Evolutionary conservation across 140 eudicot species (phyloP).

Genomic region (Erigeron philadelphicus): DNA sequence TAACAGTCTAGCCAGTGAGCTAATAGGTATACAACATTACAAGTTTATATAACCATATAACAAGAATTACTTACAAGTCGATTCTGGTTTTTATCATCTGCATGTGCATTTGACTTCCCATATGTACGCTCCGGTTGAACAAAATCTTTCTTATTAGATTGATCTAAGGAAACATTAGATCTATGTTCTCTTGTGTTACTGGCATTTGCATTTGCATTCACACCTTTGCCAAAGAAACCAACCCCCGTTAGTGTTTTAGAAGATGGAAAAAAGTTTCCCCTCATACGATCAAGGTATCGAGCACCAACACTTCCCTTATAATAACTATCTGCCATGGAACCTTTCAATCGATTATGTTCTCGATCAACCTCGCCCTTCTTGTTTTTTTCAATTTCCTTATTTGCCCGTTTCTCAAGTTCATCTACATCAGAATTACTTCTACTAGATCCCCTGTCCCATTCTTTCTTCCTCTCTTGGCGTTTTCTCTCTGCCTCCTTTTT

Average conservation of each 20-base stretch:
- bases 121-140: conserved; percentile 41
- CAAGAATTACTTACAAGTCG: conserved; percentile 55
- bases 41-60: conserved; percentile 3
- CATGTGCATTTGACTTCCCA: conserved; percentile 34
- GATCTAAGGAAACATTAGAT: conserved; percentile 40
- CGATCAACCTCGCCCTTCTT: conserved; percentile 37
- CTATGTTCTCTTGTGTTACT: conserved; percentile 50
- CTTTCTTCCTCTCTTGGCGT: conserved; percentile 60
- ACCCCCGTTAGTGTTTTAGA: conserved; percentile 58
- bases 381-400: conserved; percentile 41
- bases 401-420: conserved; percentile 59
- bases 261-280: conserved; percentile 66
- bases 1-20: neutral
- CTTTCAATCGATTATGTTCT: conserved; percentile 30
- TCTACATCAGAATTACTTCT: conserved; percentile 88
- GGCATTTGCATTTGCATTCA: conserved; percentile 29
- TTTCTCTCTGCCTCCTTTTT: conserved; percentile 62
- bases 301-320: conserved; percentile 55
- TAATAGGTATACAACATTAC: neutral
- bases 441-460: conserved; percentile 62
- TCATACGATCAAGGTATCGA: conserved; percentile 71
- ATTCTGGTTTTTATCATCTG: conserved; percentile 46
- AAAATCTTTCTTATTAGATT: conserved; percentile 37
- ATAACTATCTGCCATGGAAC: conserved; percentile 32
- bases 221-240: conserved; percentile 60